phyloP scores from a whole-genome alignment of 2,329 filamentous ascomycete species.

The Coniochaeta hoffmannii region DNA sequence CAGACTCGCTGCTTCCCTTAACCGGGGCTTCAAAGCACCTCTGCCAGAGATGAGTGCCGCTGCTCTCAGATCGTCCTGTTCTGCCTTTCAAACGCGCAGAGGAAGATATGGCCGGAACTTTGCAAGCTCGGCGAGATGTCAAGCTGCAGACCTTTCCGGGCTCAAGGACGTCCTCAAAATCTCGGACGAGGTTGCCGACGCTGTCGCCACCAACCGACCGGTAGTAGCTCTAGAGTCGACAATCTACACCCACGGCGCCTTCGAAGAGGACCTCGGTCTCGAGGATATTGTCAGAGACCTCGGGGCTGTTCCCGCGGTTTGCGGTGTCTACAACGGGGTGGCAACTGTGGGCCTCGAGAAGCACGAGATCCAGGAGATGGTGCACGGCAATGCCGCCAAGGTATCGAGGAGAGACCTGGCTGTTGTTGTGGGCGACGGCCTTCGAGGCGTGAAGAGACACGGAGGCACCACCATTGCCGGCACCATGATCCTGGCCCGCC shows the following conservation, averaged over 20 bases:
- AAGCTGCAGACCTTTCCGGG: conserved; percentile 12
- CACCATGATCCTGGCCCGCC: conserved; percentile 81
- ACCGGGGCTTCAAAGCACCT: background rate
- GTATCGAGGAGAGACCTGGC: conserved; percentile 82
- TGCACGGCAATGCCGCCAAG: conserved; percentile 68
- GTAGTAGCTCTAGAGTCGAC: conserved; percentile 92
- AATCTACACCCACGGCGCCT: conserved; percentile 90
- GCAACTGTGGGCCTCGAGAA: conserved; percentile 71
- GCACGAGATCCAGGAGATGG: conserved; percentile 67
- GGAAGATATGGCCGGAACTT: background rate
- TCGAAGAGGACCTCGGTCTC: conserved; percentile 66
- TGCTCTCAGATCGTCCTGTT: background rate
- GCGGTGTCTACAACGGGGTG: conserved; percentile 78
- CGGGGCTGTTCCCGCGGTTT: conserved; percentile 82
- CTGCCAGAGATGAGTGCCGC: background rate
- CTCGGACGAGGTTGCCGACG: conserved; percentile 76
- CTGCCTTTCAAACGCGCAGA: background rate
- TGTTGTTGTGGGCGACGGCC: conserved; percentile 61
- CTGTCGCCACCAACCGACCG: conserved; percentile 65
- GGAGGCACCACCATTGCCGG: conserved; percentile 91
- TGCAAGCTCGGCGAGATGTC: background rate
- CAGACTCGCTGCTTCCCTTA: background rate
- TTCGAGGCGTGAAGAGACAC: conserved; percentile 46
- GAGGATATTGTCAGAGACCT: conserved; percentile 74
- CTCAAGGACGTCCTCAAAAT: conserved; percentile 52